Base-by-base conservation (phyloP, 148 eudicot genomes). In the Rhododendron griersonianum region DNA sequence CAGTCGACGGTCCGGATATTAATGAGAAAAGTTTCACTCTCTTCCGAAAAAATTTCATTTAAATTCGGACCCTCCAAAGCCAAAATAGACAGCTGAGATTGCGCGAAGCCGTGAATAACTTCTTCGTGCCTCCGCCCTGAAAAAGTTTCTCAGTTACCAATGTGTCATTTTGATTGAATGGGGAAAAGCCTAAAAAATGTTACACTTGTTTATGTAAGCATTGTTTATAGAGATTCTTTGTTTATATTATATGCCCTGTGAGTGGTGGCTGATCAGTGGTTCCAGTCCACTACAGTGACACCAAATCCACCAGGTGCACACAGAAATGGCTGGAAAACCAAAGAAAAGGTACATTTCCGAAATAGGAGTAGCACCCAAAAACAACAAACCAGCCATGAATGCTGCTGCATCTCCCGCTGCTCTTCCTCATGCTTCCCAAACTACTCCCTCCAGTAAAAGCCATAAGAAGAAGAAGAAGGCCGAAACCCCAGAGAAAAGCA, bases 361-460 rank as follows among this genome's bases (percentile, higher is more conserved):
- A 18, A 1, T 55, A 16, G 19, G 45, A 41, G 45, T 5, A 19
- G 8, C 65, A 59, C 65, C 65, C 7, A 6, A 6, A 21, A 59
- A 59, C 65, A 59, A 59, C 65, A 75, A 45, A 78, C 7, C 14
- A 7, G 84, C 84, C 73, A 57, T 81, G 84, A 67, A 44, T 57
- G 48, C 16, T 1, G 18, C 48, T 81, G 10, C 69, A 28, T 9
- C 30, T 11, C 1, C 69, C 4, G 7, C 48, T 2, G 15, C 28
- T 6, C 11, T 51, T 11, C 37, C 73, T 33, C 10, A 5, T 81
- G 4, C 71, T 59, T 55, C 28, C 9, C 84, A 63, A 82, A 55
- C 61, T 5, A 55, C 61, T 3, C 61, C 61, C 6, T 14, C 57
- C 0, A 16, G 61, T 18, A 55, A 53, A 53, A 53, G 18, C 57